Evolutionary conservation across 2,329 filamentous ascomycete species (phyloP).

Genomic region (Biscogniauxia sp.): DNA sequence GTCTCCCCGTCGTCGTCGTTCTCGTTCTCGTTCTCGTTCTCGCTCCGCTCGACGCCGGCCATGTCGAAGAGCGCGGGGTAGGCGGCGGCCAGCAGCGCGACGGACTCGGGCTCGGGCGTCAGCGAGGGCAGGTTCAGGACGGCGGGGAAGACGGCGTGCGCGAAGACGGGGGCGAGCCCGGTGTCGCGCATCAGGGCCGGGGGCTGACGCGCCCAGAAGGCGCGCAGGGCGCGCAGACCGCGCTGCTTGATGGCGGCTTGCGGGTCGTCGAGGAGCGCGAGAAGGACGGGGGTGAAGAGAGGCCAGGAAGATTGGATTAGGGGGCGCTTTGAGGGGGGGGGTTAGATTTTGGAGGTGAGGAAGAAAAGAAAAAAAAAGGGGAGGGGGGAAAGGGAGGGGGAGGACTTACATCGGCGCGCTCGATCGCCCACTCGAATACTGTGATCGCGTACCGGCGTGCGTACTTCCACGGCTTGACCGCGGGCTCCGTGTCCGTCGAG

Average conservation of each 20-base stretch:
- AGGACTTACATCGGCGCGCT: slow-evolving; percentile 45
- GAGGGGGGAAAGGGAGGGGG: not conserved
- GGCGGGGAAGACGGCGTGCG: slow-evolving; percentile 66
- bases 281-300: slow-evolving; percentile 65
- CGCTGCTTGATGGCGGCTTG: slow-evolving; percentile 49
- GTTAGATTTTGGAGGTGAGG: not conserved
- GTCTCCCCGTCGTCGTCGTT: not conserved
- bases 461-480: slow-evolving; percentile 61
- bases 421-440: slow-evolving; percentile 61
- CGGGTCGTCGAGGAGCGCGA: slow-evolving; percentile 66
- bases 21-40: slow-evolving; percentile 1
- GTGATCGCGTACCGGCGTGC: slow-evolving; percentile 49
- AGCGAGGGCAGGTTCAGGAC: slow-evolving; percentile 75
- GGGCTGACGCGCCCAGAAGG: slow-evolving; percentile 56
- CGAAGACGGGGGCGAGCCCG: slow-evolving; percentile 66
- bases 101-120: slow-evolving; percentile 70
- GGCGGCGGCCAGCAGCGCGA: slow-evolving; percentile 59
- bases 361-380: not conserved
- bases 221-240: slow-evolving; percentile 53
- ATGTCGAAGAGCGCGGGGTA: slow-evolving; percentile 67
- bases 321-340: no score
- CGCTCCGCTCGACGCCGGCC: slow-evolving; percentile 33
- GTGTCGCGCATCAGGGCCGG: slow-evolving; percentile 54
- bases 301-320: slow-evolving; percentile 55
- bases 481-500: slow-evolving; percentile 42